phyloP scores from a whole-genome alignment of 805 yeast genomes.

The Naumovozyma dairenensis region DNA sequence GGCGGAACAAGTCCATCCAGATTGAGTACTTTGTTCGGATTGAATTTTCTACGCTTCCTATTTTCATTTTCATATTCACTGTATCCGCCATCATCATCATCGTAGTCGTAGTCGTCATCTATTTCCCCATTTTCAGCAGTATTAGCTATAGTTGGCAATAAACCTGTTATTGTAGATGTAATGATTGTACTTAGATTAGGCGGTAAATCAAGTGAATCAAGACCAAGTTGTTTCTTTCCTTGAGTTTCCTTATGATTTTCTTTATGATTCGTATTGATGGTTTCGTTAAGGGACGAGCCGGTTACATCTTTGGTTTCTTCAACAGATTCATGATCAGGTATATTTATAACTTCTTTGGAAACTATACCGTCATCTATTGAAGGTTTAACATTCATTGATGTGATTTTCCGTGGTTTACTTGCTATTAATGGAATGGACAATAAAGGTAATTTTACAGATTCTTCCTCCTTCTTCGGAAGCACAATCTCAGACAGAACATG shows the following conservation, averaged over 20 bases:
- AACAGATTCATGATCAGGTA: too few species aligned
- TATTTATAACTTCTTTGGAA: too few species aligned
- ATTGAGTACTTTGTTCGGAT: conserved; percentile 17
- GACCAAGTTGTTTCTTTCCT: too few species aligned
- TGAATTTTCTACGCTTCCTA: conserved; percentile 9
- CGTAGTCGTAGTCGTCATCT: conserved; percentile 3
- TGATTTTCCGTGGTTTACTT: too few species aligned
- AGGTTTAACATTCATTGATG: too few species aligned
- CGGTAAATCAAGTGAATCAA: conserved; percentile 10
- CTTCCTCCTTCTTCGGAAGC: background rate
- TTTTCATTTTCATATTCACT: conserved; percentile 2
- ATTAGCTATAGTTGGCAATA: conserved; percentile 15
- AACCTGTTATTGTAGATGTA: conserved; percentile 17
- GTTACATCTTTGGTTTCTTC: too few species aligned
- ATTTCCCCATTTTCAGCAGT: too few species aligned
- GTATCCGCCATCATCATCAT: conserved; percentile 4
- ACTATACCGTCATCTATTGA: too few species aligned
- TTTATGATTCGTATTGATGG: conserved; percentile 4
- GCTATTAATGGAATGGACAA: background rate
- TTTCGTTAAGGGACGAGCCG: conserved; percentile 1
- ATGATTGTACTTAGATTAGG: conserved; percentile 13
- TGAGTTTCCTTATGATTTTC: background rate
- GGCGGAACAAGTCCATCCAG: conserved; percentile 27
- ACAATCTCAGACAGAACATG: background rate
- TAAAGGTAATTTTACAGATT: background rate